Conservation (phyloP, 306 rosid species). For the Cucumis sativus region Cucumber_9930_V3 NC_026660.2:15869001-15869500, state of each 20-base stretch:
- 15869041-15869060: neutral
- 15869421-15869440: neutral
- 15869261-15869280: slow-evolving; percentile 5
- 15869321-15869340: slow-evolving; percentile 81
- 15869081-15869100: neutral
- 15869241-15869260: neutral
- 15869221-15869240: neutral
- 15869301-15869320: slow-evolving; percentile 33
- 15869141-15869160: neutral
- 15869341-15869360: slow-evolving; percentile 98
- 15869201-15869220: neutral
- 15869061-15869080: neutral
- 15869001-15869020: neutral
- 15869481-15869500: no score
- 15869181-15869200: neutral
- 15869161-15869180: neutral
- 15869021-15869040: neutral
- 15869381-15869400: slow-evolving; percentile 97
- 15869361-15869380: slow-evolving; percentile 96
- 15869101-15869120: neutral
- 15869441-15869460: neutral
- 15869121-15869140: neutral
- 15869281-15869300: neutral
- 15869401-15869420: neutral
- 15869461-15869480: neutral